phyloP scores from a whole-genome alignment of 768 basidiomycete genomes.

The Boletellus ananas region DNA sequence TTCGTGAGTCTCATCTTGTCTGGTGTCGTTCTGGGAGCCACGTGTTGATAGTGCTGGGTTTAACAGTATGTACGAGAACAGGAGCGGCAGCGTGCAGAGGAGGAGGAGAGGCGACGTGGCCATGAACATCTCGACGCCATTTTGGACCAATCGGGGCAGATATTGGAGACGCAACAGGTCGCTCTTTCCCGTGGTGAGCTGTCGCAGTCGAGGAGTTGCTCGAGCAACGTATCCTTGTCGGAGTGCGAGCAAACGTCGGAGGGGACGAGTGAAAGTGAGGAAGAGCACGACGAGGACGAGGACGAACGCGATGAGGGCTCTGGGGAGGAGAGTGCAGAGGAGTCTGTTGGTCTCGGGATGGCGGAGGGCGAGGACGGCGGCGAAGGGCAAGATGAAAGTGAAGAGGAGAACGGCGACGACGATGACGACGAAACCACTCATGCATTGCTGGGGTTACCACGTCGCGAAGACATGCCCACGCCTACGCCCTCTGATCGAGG shows the following conservation, averaged over 20 bases:
- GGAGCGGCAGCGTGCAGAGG: slow-evolving; percentile 57
- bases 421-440: slow-evolving; percentile 30
- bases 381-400: slow-evolving; percentile 33
- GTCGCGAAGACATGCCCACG: not conserved
- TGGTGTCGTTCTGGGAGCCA: not conserved
- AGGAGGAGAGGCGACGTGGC: slow-evolving; percentile 74
- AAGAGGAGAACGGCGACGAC: slow-evolving; percentile 38
- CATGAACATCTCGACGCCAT: slow-evolving; percentile 88
- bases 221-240: slow-evolving; percentile 43
- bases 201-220: slow-evolving; percentile 52
- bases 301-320: slow-evolving; percentile 22
- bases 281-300: slow-evolving; percentile 18
- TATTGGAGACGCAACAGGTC: slow-evolving; percentile 78
- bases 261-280: slow-evolving; percentile 20
- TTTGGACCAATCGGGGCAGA: slow-evolving; percentile 81
- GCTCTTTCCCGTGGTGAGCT: slow-evolving; percentile 54
- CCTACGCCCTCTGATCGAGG: not conserved
- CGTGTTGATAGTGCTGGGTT: not conserved
- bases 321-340: slow-evolving; percentile 31
- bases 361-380: slow-evolving; percentile 12
- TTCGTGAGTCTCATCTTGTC: slow-evolving; percentile 48
- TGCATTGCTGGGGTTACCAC: slow-evolving; percentile 23
- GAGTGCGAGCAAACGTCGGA: slow-evolving; percentile 20
- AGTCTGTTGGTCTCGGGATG: slow-evolving; percentile 34
- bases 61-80: slow-evolving; percentile 70